Conservation (phyloP, 2,329 filamentous ascomycete genomes). For the Bipolaris cookei region DNA sequence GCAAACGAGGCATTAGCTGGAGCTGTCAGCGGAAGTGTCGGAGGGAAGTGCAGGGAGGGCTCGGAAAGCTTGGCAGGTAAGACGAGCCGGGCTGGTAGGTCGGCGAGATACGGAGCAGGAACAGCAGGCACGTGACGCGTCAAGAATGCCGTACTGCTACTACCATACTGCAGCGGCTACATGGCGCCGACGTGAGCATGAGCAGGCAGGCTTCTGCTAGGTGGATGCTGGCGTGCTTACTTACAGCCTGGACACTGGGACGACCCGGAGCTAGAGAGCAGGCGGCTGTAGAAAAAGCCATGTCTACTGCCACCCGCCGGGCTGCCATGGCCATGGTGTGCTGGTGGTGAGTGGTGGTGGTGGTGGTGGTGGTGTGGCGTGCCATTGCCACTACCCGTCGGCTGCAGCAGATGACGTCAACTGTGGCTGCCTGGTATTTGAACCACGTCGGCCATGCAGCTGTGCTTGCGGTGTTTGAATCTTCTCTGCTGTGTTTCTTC, state of each 20-base stretch:
- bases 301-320: neutral
- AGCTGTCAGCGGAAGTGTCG: neutral
- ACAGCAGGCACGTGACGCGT: neutral
- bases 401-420: constrained; percentile 2
- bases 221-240: neutral
- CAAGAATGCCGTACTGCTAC: too few relatives aligned
- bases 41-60: neutral
- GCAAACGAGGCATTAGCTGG: too few relatives aligned
- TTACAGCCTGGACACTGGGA: neutral
- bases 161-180: too few relatives aligned
- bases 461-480: neutral
- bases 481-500: neutral
- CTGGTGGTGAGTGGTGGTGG: neutral
- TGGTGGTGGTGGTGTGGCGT: neutral
- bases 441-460: constrained; percentile 1
- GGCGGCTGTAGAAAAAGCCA: neutral
- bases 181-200: too few relatives aligned
- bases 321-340: neutral
- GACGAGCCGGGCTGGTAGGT: neutral
- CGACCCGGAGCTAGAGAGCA: neutral
- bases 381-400: neutral
- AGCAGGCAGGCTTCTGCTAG: neutral
- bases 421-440: constrained; percentile 3
- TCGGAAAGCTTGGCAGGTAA: neutral
- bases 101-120: neutral